A percentile compares a stretch with the other conserved stretches of the same genome.
These are phyloP conservation scores for Colletotrichum horii DNA, from an alignment of 2,329 filamentous ascomycete genomes.

Conservation along the genomic window DNA sequence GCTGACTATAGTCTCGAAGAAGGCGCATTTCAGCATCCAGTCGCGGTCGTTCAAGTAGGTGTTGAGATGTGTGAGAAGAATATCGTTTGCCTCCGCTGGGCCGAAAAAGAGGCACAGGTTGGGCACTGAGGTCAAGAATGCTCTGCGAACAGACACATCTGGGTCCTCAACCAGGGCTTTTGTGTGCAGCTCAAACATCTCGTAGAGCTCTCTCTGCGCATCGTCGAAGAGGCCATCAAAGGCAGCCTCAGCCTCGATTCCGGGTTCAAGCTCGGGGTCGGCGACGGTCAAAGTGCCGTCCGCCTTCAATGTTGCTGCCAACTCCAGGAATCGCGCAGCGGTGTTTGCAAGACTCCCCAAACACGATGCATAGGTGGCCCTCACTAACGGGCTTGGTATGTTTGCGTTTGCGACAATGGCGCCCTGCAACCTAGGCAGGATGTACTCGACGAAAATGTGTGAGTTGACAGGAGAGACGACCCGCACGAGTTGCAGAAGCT, in stretches of 20 bases:
- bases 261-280: conserved; percentile 81
- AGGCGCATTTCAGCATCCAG: conserved; percentile 95
- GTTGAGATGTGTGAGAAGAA: conserved; percentile 94
- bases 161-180: conserved; percentile 88
- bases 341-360: conserved; percentile 87
- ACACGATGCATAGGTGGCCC: conserved; percentile 92
- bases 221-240: conserved; percentile 88
- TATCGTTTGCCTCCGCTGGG: conserved; percentile 88
- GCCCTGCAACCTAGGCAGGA: conserved; percentile 67
- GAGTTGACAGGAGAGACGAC: conserved; percentile 83
- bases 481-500: conserved; percentile 84
- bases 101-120: conserved; percentile 95
- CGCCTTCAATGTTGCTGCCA: conserved; percentile 85
- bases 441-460: conserved; percentile 72
- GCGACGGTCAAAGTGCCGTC: conserved; percentile 80
- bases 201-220: conserved; percentile 81
- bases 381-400: conserved; percentile 72
- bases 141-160: conserved; percentile 84
- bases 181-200: conserved; percentile 85
- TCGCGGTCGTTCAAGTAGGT: conserved; percentile 96
- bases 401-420: conserved; percentile 51
- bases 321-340: conserved; percentile 84
- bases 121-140: conserved; percentile 90
- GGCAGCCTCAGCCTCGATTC: conserved; percentile 68
- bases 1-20: conserved; percentile 93